phyloP scores from a whole-genome alignment of 345 rosid genomes.

The Hibiscus mutabilis region DNA sequence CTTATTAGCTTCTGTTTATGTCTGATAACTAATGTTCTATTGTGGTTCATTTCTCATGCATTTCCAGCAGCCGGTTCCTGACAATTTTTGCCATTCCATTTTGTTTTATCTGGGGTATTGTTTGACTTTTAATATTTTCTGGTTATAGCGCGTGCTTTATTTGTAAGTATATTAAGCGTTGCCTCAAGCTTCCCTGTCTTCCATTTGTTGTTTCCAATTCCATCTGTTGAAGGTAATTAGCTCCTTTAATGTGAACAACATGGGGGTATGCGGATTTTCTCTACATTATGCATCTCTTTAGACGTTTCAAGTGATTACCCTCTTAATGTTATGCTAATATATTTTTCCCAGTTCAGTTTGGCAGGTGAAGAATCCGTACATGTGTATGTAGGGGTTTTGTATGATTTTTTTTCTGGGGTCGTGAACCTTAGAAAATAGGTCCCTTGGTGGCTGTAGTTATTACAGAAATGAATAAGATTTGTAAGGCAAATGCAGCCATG shows the following conservation, averaged over 20 bases:
- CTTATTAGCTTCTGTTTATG: slow-evolving; percentile 25
- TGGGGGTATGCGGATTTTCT: neutral
- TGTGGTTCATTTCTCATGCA: neutral
- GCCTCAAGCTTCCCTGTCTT: neutral
- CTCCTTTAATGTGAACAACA: neutral
- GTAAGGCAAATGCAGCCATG: too few relatives aligned
- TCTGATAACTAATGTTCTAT: slow-evolving; percentile 27
- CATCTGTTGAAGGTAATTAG: neutral
- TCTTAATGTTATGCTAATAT: neutral
- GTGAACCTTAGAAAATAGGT: neutral
- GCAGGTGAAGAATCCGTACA: slow-evolving; percentile 1
- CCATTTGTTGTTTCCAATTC: neutral
- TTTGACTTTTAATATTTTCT: neutral
- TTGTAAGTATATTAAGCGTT: slow-evolving; percentile 6
- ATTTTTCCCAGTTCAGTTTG: slow-evolving; percentile 4
- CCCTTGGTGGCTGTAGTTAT: neutral
- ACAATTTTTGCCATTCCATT: neutral
- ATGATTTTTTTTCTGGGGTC: neutral
- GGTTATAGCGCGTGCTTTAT: neutral
- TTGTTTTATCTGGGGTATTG: neutral
- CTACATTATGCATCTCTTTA: neutral
- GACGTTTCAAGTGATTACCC: neutral
- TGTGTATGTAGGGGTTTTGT: neutral
- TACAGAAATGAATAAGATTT: neutral
- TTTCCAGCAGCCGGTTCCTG: neutral